These are phyloP conservation scores for Elymus sibiricus DNA, from an alignment of 176 grass and related monocot genomes.

Conservation along the genomic window DNA sequence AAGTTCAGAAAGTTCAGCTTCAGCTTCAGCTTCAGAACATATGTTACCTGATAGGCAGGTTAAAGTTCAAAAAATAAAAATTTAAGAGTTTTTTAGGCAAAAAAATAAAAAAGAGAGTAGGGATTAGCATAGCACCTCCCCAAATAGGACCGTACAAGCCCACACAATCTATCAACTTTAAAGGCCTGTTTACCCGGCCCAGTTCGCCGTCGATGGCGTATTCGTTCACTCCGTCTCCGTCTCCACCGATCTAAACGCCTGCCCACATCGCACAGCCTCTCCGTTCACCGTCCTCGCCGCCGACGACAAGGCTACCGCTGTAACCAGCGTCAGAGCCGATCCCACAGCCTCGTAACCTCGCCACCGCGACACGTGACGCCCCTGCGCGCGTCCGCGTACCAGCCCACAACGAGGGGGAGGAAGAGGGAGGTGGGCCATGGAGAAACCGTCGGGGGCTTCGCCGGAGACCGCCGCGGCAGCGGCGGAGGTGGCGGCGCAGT, in stretches of 20 bases:
- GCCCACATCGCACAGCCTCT: neutral
- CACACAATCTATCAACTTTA: neutral
- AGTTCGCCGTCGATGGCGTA: neutral
- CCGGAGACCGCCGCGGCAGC: constrained; percentile 40
- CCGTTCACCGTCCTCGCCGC: neutral
- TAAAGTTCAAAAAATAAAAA: no score
- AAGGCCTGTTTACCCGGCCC: neutral
- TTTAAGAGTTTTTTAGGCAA: no score
- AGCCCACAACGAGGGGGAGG: neutral
- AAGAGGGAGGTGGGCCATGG: constrained; percentile 12
- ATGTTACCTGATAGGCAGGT: no score
- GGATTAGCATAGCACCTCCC: no score
- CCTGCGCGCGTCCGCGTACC: neutral
- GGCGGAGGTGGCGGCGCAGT: constrained; percentile 60
- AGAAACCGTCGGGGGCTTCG: constrained; percentile 7
- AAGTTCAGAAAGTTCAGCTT: no score
- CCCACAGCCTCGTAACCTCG: neutral
- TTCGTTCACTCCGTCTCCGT: neutral
- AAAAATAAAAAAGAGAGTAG: no score
- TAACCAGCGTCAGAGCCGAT: neutral
- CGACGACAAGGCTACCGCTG: neutral
- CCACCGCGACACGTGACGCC: neutral
- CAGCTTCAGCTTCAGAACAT: no score
- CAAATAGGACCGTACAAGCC: neutral
- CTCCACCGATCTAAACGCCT: neutral